Evolutionary conservation across 2,329 filamentous ascomycete species (phyloP).

Genomic region (Fusarium redolens): DNA sequence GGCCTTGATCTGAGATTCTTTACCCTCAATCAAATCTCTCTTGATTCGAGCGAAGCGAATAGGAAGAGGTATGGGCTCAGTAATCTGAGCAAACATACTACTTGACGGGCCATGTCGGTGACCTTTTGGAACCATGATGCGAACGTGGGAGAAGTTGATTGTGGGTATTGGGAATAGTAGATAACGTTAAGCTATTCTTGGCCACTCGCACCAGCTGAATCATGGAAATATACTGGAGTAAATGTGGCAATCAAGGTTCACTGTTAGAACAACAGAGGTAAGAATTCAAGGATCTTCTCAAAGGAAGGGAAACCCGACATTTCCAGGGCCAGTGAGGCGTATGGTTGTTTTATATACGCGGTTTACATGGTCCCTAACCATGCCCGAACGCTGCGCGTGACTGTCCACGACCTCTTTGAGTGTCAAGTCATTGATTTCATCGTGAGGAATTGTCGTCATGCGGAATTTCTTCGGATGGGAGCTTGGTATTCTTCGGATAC

Average conservation of each 20-base stretch:
- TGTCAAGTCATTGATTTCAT: constrained; percentile 16
- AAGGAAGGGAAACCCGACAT: constrained; percentile 8
- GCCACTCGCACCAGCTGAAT: background rate
- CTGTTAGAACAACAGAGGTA: background rate
- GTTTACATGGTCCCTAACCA: constrained; percentile 7
- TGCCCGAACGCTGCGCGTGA: background rate
- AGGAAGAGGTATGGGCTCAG: constrained; percentile 51
- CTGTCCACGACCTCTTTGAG: constrained; percentile 15
- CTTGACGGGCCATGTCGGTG: constrained; percentile 40
- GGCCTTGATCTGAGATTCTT: constrained; percentile 50
- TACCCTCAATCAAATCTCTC: constrained; percentile 51
- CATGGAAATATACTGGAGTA: background rate
- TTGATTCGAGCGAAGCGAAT: constrained; percentile 56
- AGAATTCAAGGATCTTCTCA: constrained; percentile 2
- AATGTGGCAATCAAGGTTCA: background rate
- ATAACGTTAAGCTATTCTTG: background rate
- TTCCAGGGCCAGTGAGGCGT: constrained; percentile 1
- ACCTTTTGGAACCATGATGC: constrained; percentile 31
- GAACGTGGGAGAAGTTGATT: background rate
- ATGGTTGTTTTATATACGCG: constrained; percentile 15
- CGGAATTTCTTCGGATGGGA: constrained; percentile 42
- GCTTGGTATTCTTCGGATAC: constrained; percentile 40
- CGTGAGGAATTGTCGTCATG: constrained; percentile 4
- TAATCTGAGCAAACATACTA: constrained; percentile 44
- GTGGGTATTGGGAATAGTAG: background rate